These are phyloP conservation scores for Umbelopsis isabellina DNA, from an alignment of 192 early-diverging fungal species.

Conservation along the genomic window DNA sequence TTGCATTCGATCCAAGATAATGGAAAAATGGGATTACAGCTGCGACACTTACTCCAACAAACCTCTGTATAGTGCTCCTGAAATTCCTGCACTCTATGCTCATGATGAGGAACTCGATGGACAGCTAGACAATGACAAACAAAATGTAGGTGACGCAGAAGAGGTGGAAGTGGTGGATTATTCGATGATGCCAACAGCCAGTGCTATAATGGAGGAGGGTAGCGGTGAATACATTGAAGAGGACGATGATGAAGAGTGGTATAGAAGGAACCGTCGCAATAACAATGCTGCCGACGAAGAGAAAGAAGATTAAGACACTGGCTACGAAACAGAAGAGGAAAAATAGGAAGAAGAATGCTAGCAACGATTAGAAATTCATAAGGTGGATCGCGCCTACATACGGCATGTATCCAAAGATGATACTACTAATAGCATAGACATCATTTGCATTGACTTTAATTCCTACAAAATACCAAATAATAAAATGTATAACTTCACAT, in stretches of 20 bases:
- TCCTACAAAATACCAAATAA: too few species aligned
- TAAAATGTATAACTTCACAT: too few species aligned
- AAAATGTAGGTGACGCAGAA: background rate
- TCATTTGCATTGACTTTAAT: too few species aligned
- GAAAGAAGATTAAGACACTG: background rate
- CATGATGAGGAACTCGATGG: background rate
- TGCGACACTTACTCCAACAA: background rate
- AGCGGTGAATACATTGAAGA: constrained; percentile 3
- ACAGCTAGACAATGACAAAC: background rate
- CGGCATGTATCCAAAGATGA: too few species aligned
- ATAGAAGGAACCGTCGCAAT: background rate
- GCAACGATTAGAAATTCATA: too few species aligned
- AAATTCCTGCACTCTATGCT: background rate
- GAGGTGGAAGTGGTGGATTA: background rate
- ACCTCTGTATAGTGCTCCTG: background rate
- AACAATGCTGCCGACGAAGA: background rate
- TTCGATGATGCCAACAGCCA: constrained; percentile 64
- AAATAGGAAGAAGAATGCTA: background rate
- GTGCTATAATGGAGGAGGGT: constrained; percentile 23
- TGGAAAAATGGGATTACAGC: constrained; percentile 69
- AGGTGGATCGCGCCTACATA: too few species aligned
- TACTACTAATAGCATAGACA: too few species aligned
- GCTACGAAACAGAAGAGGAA: background rate
- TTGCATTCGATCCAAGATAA: constrained; percentile 75
- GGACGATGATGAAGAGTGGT: background rate